Evolutionary conservation across 2,329 filamentous ascomycete genomes (phyloP).

Genomic region (Penicillium decumbens): DNA sequence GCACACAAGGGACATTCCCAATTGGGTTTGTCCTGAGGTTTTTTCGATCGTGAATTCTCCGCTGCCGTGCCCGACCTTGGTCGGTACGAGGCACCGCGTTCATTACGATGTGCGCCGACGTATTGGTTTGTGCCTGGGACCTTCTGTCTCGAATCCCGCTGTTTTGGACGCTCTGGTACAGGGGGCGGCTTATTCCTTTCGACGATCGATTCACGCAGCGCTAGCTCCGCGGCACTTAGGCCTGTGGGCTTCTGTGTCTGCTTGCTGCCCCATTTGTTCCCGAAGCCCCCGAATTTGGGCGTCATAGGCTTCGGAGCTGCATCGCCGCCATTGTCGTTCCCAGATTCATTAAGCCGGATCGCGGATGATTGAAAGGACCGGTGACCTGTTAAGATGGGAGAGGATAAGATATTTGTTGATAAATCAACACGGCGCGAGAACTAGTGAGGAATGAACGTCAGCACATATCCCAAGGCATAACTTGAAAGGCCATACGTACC

Average conservation of each 20-base stretch:
- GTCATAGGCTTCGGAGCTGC: constrained; percentile 18
- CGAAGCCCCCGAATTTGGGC: constrained; percentile 16
- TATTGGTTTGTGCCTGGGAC: not conserved
- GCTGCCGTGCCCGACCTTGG: not conserved
- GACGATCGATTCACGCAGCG: constrained; percentile 29
- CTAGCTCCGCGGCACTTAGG: constrained; percentile 32
- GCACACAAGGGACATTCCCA: constrained; percentile 17
- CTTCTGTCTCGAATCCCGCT: not conserved
- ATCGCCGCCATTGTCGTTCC: constrained; percentile 21
- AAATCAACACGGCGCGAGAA: constrained; percentile 37
- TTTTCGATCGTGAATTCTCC: not conserved
- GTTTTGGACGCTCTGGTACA: constrained; percentile 1
- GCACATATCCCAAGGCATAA: not conserved
- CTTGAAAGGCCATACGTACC: constrained; percentile 18
- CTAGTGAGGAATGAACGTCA: constrained; percentile 23
- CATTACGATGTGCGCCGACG: not conserved
- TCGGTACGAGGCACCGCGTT: not conserved
- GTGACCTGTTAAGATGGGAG: constrained; percentile 21
- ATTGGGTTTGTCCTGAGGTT: constrained; percentile 1
- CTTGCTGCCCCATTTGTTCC: constrained; percentile 22
- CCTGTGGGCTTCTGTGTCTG: constrained; percentile 19
- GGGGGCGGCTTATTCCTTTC: constrained; percentile 14
- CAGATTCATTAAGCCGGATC: constrained; percentile 19
- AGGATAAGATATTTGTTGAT: constrained; percentile 30
- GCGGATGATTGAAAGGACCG: constrained; percentile 36